Conservation (phyloP, 2,329 filamentous ascomycete genomes). For the Tricladium varicosporioides region DNA sequence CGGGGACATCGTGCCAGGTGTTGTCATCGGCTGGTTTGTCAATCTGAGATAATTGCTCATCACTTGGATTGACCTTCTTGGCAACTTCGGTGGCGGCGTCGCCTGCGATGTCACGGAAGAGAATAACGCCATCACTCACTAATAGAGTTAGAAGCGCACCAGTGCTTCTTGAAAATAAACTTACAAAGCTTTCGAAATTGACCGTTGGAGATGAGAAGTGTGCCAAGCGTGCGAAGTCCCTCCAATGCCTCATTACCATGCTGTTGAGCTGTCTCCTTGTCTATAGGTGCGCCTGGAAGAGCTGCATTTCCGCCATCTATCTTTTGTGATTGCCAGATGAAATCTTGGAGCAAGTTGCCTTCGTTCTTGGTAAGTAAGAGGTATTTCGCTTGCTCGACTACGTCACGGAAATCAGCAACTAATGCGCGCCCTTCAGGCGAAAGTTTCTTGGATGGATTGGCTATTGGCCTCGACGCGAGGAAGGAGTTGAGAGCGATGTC, state of each 20-base stretch:
- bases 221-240: conserved; percentile 83
- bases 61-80: conserved; percentile 68
- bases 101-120: conserved; percentile 86
- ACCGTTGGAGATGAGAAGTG: conserved; percentile 88
- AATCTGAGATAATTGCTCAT: conserved; percentile 74
- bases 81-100: conserved; percentile 84
- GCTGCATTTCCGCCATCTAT: conserved; percentile 63
- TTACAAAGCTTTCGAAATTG: conserved; percentile 49
- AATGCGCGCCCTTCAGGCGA: conserved; percentile 80
- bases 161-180: not conserved
- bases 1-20: conserved; percentile 86
- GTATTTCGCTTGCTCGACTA: conserved; percentile 80
- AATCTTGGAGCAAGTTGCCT: conserved; percentile 91
- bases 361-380: conserved; percentile 92
- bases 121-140: conserved; percentile 75
- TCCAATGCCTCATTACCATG: conserved; percentile 82
- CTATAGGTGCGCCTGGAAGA: conserved; percentile 64
- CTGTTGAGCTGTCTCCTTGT: conserved; percentile 75
- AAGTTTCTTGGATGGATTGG: conserved; percentile 70
- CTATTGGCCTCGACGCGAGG: conserved; percentile 67
- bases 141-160: conserved; percentile 21
- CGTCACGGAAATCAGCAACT: conserved; percentile 72
- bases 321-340: conserved; percentile 89
- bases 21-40: conserved; percentile 87
- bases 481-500: conserved; percentile 92